A percentile compares a stretch with the other conserved stretches of the same genome.
These are phyloP conservation scores for Clonostachys chloroleuca DNA, from an alignment of 2,329 filamentous ascomycete genomes.

Conservation along the genomic window DNA sequence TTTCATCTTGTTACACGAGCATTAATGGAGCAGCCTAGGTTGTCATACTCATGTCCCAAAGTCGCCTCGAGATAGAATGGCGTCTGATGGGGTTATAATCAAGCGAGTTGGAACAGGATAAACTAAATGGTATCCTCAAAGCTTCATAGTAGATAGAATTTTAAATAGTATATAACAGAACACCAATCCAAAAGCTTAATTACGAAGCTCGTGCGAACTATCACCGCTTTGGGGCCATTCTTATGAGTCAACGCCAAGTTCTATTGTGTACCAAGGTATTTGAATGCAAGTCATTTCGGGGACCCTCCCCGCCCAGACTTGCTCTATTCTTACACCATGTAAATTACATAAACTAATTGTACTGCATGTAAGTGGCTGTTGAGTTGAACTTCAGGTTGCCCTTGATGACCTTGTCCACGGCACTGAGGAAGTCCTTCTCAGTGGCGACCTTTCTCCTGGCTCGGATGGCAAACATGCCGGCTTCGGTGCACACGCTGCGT, in stretches of 20 bases:
- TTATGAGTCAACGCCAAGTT: constrained; percentile 1
- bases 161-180: no score
- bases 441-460: constrained; percentile 94
- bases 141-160: no score
- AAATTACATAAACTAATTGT: constrained; percentile 66
- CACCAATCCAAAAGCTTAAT: no score
- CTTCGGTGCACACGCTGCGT: constrained; percentile 94
- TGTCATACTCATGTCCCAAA: no score
- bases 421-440: constrained; percentile 97
- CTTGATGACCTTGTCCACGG: constrained; percentile 99
- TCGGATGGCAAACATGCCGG: constrained; percentile 97
- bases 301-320: constrained; percentile 9
- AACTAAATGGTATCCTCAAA: no score
- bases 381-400: constrained; percentile 99
- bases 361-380: constrained; percentile 97
- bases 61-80: no score
- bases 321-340: constrained; percentile 25
- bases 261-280: constrained; percentile 1
- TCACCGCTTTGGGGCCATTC: neutral
- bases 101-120: no score
- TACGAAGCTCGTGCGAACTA: no score
- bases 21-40: no score
- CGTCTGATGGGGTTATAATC: no score
- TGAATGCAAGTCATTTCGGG: no score
- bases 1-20: no score